These are phyloP conservation scores for Apiospora hydei DNA, from an alignment of 2,329 filamentous ascomycete genomes.

Conservation along the genomic window DNA sequence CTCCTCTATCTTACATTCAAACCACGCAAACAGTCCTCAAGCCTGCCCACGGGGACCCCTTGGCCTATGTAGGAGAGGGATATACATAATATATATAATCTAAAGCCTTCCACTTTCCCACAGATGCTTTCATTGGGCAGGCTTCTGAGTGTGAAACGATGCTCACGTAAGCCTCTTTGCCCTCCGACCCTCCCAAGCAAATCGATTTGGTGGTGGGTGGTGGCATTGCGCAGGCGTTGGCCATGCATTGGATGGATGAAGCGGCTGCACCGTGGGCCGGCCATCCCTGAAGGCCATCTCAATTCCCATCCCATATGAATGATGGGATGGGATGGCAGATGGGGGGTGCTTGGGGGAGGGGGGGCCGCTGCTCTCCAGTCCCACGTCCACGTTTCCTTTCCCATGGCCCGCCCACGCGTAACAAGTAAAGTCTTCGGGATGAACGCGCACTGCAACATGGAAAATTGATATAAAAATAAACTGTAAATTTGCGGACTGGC, in stretches of 20 bases:
- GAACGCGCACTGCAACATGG: slow-evolving; percentile 3
- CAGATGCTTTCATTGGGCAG: not conserved
- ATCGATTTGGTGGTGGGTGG: not conserved
- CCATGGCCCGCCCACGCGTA: not conserved
- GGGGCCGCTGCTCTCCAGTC: not conserved
- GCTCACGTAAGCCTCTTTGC: not conserved
- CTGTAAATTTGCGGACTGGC: not conserved
- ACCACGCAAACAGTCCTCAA: not conserved
- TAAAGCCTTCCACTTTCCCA: not conserved
- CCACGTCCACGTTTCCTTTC: slow-evolving; percentile 19
- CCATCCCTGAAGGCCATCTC: not conserved
- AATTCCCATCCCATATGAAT: not conserved
- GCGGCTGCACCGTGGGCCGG: not conserved
- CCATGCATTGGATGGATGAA: not conserved
- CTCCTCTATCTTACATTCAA: not conserved
- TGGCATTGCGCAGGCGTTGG: not conserved
- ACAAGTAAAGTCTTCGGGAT: not conserved
- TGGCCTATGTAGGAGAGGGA: not conserved
- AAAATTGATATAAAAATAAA: slow-evolving; percentile 9
- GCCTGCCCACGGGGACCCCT: not conserved
- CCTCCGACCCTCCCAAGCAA: not conserved
- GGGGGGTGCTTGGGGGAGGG: not conserved
- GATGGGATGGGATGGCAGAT: not conserved
- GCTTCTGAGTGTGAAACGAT: not conserved
- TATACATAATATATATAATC: slow-evolving; percentile 3